phyloP scores from a whole-genome alignment of 2,329 filamentous ascomycete species.

The Endoconidiophora polonica region DNA sequence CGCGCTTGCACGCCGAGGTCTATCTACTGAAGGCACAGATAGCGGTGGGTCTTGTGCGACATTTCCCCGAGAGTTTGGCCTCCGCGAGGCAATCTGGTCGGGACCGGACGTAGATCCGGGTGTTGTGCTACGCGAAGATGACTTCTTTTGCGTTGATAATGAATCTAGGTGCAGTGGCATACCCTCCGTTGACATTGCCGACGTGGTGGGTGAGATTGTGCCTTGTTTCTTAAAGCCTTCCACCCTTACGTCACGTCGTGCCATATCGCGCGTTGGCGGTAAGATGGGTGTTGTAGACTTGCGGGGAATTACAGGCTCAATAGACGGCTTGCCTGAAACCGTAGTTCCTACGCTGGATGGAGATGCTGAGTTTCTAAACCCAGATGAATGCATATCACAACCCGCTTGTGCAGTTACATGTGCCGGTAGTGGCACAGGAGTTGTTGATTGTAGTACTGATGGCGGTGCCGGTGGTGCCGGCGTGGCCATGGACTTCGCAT shows the following conservation, averaged over 20 bases:
- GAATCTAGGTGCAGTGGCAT: slow-evolving; percentile 17
- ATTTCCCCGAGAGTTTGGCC: slow-evolving; percentile 36
- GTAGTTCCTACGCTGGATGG: not conserved
- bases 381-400: not conserved
- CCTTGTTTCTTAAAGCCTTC: slow-evolving; percentile 23
- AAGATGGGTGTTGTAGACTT: slow-evolving; percentile 21
- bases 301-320: not conserved
- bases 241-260: slow-evolving; percentile 30
- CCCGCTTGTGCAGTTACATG: slow-evolving; percentile 1
- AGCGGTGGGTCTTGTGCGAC: slow-evolving; percentile 32
- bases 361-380: not conserved
- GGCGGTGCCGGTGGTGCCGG: not conserved
- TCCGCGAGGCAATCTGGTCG: slow-evolving; percentile 23
- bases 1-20: slow-evolving; percentile 38
- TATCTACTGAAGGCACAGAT: slow-evolving; percentile 25
- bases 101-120: slow-evolving; percentile 21
- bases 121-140: slow-evolving; percentile 16
- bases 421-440: slow-evolving; percentile 22
- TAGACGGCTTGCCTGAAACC: not conserved
- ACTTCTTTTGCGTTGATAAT: slow-evolving; percentile 4
- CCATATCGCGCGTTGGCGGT: slow-evolving; percentile 20
- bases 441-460: slow-evolving; percentile 20
- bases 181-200: slow-evolving; percentile 13
- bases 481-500: slow-evolving; percentile 16
- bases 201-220: slow-evolving; percentile 16